Evolutionary conservation across 176 grass and related monocot genomes (phyloP).

Genomic region (Puccinellia tenuiflora): DNA sequence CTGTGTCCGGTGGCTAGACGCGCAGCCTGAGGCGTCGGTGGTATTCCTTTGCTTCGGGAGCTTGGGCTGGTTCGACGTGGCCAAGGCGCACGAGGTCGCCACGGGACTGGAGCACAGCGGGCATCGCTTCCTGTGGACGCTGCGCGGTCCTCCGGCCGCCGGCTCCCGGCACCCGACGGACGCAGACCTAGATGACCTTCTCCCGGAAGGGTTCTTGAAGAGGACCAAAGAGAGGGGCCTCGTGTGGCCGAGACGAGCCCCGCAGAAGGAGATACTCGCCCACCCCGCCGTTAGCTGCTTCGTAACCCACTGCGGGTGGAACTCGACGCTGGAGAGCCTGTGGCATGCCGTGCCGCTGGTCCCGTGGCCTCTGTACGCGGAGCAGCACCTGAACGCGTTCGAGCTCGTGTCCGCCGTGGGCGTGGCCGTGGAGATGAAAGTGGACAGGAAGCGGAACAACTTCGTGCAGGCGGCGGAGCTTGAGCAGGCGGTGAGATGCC

Average conservation of each 20-base stretch:
- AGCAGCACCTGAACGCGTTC: slow-evolving; percentile 64
- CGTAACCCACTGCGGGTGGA: slow-evolving; percentile 72
- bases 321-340: slow-evolving; percentile 53
- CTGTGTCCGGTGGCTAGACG: slow-evolving; percentile 51
- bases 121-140: slow-evolving; percentile 53
- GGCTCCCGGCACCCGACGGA: slow-evolving; percentile 8
- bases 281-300: slow-evolving; percentile 47
- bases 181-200: neutral
- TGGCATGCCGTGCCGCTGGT: slow-evolving; percentile 47
- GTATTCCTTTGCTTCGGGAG: slow-evolving; percentile 64
- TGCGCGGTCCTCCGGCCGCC: neutral
- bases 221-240: slow-evolving; percentile 34
- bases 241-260: slow-evolving; percentile 36
- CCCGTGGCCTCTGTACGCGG: slow-evolving; percentile 49
- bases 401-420: slow-evolving; percentile 23
- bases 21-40: slow-evolving; percentile 46
- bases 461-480: slow-evolving; percentile 40
- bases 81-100: slow-evolving; percentile 37
- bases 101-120: slow-evolving; percentile 43
- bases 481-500: slow-evolving; percentile 29
- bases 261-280: slow-evolving; percentile 43
- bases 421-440: slow-evolving; percentile 15
- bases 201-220: slow-evolving; percentile 46
- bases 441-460: slow-evolving; percentile 12
- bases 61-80: slow-evolving; percentile 33